Conservation (phyloP, 768 basidiomycete genomes). For the Lactarius deliciosus region DNA sequence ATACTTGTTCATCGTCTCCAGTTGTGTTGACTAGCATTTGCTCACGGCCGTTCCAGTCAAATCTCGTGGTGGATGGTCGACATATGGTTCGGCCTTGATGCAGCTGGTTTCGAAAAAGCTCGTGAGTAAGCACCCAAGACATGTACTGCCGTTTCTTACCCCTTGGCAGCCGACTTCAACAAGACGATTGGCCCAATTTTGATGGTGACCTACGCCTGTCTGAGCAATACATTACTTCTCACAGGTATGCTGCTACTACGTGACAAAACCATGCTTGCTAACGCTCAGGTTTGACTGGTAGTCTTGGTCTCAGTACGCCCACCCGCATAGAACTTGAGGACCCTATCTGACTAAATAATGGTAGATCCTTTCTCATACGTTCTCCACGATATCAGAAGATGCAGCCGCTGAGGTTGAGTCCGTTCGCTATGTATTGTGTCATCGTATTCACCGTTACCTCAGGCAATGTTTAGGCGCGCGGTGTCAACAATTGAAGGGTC, state of each 20-base stretch:
- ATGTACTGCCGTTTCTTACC: conserved; percentile 17
- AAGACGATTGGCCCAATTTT: conserved; percentile 87
- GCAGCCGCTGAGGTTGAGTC: conserved; percentile 79
- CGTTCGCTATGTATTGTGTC: neutral
- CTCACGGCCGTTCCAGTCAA: conserved; percentile 39
- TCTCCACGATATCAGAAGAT: conserved; percentile 89
- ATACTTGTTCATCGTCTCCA: conserved; percentile 10
- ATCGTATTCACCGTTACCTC: conserved; percentile 13
- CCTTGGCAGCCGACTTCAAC: conserved; percentile 66
- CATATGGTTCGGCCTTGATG: conserved; percentile 93
- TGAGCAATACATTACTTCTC: conserved; percentile 89
- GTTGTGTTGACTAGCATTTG: neutral
- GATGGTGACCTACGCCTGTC: conserved; percentile 86
- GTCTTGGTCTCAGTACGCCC: conserved; percentile 19
- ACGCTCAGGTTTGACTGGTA: conserved; percentile 17
- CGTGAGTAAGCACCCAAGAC: conserved; percentile 47
- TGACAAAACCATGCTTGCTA: conserved; percentile 7
- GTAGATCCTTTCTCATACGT: conserved; percentile 93
- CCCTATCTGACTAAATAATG: neutral
- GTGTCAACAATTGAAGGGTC: conserved; percentile 95
- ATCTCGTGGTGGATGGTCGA: conserved; percentile 97
- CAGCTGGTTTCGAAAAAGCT: conserved; percentile 80
- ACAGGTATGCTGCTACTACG: conserved; percentile 57
- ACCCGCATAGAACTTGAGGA: neutral
- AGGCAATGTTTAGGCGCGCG: conserved; percentile 95